phyloP scores from a whole-genome alignment of 805 yeast genomes.

The Blastobotrys mokoenaii region DNA sequence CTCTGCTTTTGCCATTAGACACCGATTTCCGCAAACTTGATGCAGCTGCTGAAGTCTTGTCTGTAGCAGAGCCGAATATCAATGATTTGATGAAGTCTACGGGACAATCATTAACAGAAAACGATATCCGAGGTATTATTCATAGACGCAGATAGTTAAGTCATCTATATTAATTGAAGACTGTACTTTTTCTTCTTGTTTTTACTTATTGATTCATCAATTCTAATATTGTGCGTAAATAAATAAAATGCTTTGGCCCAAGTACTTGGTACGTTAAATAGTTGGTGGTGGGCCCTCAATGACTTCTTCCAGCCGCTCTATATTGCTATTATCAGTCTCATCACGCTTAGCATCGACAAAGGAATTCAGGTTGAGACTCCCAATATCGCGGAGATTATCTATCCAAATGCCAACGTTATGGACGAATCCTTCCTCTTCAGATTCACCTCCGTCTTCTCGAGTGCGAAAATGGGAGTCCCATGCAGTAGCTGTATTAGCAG shows the following conservation, averaged over 20 bases:
- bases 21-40: constrained; percentile 2
- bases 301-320: not conserved
- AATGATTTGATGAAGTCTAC: too few relatives aligned
- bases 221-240: not conserved
- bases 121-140: constrained; percentile 11
- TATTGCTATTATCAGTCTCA: too few relatives aligned
- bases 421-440: constrained; percentile 19
- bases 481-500: constrained; percentile 2
- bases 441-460: constrained; percentile 8
- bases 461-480: constrained; percentile 17
- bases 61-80: too few relatives aligned
- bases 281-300: not conserved
- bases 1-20: constrained; percentile 11
- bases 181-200: not conserved
- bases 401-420: constrained; percentile 15
- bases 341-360: not conserved
- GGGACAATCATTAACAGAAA: too few relatives aligned
- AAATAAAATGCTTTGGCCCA: not conserved
- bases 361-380: constrained; percentile 2
- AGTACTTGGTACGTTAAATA: not conserved
- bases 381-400: constrained; percentile 17
- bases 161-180: not conserved
- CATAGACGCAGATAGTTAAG: constrained; percentile 3
- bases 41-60: not conserved
- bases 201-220: too few relatives aligned